These are phyloP conservation scores for Blastocrithidia nonstop DNA, from an alignment of 208 protist species.

Conservation along the genomic window DNA sequence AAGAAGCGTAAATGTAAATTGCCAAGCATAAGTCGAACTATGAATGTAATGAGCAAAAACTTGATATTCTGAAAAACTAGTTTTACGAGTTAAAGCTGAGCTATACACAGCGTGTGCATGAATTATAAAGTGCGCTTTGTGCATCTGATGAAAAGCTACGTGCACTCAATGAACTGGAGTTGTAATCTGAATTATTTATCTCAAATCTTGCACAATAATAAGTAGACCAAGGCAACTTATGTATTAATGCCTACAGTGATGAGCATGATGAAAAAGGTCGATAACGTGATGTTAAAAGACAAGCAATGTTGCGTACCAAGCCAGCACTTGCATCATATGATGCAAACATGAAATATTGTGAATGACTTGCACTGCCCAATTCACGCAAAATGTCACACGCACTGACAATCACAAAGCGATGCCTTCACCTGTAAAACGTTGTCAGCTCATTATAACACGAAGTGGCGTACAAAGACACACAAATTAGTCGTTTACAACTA, in stretches of 20 bases:
- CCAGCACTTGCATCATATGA: not conserved
- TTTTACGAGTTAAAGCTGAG: conserved; percentile 79
- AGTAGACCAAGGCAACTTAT: conserved; percentile 7
- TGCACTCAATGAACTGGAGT: conserved; percentile 57
- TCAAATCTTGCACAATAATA: conserved; percentile 45
- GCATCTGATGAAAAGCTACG: conserved; percentile 74
- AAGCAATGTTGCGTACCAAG: not conserved
- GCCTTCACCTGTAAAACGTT: conserved; percentile 76
- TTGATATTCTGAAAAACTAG: conserved; percentile 80
- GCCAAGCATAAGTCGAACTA: conserved; percentile 58
- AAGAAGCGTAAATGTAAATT: conserved; percentile 63
- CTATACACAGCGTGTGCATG: conserved; percentile 53
- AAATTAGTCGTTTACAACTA: conserved; percentile 51
- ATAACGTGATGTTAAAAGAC: not conserved
- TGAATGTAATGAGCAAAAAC: conserved; percentile 79
- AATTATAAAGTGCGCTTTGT: conserved; percentile 52
- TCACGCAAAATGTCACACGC: conserved; percentile 68
- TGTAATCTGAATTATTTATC: conserved; percentile 78
- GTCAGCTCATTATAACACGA: conserved; percentile 39
- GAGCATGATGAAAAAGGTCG: not conserved
- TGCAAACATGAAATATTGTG: conserved; percentile 17
- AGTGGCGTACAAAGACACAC: conserved; percentile 43
- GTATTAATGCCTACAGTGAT: not conserved
- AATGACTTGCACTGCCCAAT: conserved; percentile 43
- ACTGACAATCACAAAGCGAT: conserved; percentile 71